These are phyloP conservation scores for Globisporangium nodosum DNA, from an alignment of 352 stramenopile genomes.

Conservation along the genomic window DNA sequence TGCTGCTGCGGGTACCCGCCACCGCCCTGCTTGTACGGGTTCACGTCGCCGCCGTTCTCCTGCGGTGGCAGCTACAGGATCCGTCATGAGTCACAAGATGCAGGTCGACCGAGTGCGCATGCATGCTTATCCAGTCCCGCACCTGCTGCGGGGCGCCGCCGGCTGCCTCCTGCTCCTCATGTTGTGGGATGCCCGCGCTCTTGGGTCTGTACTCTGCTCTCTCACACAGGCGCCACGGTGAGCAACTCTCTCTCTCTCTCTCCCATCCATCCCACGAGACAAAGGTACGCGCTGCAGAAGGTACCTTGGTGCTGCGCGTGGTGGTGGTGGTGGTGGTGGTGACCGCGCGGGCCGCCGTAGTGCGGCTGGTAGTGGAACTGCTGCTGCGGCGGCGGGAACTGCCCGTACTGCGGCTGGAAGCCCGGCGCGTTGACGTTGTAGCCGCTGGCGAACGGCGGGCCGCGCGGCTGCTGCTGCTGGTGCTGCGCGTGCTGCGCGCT, in stretches of 20 bases:
- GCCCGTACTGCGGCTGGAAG: conserved; percentile 32
- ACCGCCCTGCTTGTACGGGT: conserved; percentile 14
- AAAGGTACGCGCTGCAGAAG: too few species aligned
- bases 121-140: neutral
- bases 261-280: neutral
- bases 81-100: too few species aligned
- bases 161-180: conserved; percentile 11
- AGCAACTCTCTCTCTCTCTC: neutral
- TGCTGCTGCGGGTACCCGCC: conserved; percentile 7
- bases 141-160: conserved; percentile 6
- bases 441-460: conserved; percentile 12
- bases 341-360: conserved; percentile 22
- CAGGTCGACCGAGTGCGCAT: too few species aligned
- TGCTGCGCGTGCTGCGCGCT: conserved; percentile 10
- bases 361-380: conserved; percentile 27
- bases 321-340: conserved; percentile 20
- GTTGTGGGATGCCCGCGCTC: conserved; percentile 3
- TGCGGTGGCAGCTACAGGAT: neutral
- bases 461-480: conserved; percentile 12
- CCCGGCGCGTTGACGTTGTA: conserved; percentile 31
- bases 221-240: neutral
- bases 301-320: conserved; percentile 29
- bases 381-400: conserved; percentile 22
- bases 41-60: conserved; percentile 6
- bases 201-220: conserved; percentile 18